These are phyloP conservation scores for Phytophthora pisi DNA, from an alignment of 352 stramenopile species.

Conservation along the genomic window DNA sequence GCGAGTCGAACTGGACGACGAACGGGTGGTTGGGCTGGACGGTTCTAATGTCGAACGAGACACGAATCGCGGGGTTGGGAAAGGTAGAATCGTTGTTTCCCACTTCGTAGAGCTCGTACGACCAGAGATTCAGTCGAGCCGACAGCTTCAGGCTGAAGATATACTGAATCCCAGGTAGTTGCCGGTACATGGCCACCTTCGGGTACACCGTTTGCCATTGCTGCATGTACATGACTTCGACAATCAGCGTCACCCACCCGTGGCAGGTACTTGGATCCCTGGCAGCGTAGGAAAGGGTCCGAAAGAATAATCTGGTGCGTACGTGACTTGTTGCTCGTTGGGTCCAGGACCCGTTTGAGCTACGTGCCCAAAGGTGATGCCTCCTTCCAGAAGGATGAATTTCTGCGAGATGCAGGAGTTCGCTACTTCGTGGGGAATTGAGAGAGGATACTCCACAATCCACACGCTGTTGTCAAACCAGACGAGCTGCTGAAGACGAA, in stretches of 20 bases:
- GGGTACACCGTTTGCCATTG: not conserved
- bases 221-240: not conserved
- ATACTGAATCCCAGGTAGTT: not conserved
- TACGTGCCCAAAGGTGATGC: too few species aligned
- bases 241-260: not conserved
- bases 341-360: too few species aligned
- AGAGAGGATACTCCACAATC: too few species aligned
- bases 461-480: too few species aligned
- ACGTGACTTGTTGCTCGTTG: too few species aligned
- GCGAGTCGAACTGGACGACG: not conserved
- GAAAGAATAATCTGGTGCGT: too few species aligned
- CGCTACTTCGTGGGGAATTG: too few species aligned
- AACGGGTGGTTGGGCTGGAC: not conserved
- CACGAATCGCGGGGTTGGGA: not conserved
- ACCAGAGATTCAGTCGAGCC: not conserved
- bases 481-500: too few species aligned
- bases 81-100: not conserved
- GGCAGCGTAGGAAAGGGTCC: too few species aligned
- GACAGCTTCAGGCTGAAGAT: not conserved
- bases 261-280: not conserved
- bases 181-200: too few species aligned
- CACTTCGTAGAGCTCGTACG: not conserved
- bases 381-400: too few species aligned
- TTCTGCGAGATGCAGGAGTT: too few species aligned
- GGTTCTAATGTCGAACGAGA: not conserved